phyloP scores from a whole-genome alignment of 2,329 filamentous ascomycete species.

The Colletotrichum sp. region DNA sequence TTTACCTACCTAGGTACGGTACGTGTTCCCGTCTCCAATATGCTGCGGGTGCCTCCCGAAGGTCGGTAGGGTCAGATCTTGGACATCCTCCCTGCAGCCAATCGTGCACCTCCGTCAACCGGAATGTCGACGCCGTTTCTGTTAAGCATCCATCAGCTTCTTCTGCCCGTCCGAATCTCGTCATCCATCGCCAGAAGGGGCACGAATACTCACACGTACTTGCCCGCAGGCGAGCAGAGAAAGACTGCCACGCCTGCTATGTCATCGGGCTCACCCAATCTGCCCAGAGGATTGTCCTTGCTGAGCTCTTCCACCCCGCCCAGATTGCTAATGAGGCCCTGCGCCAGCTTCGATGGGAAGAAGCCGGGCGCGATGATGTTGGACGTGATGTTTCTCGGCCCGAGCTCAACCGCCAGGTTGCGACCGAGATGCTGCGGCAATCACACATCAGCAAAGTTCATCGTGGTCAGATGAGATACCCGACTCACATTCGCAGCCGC shows the following conservation, averaged over 20 bases:
- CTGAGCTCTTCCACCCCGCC: conserved; percentile 61
- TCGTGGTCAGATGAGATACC: not conserved
- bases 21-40: too few relatives aligned
- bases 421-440: conserved; percentile 56
- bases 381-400: conserved; percentile 66
- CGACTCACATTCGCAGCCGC: conserved; percentile 57
- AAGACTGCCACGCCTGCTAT: conserved; percentile 65
- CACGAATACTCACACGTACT: conserved; percentile 47
- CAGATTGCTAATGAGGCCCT: conserved; percentile 64
- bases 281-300: conserved; percentile 56
- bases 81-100: conserved; percentile 31
- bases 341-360: conserved; percentile 72
- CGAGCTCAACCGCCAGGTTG: conserved; percentile 73
- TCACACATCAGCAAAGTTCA: not conserved
- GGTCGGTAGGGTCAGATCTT: conserved; percentile 21
- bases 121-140: conserved; percentile 42
- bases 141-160: not conserved
- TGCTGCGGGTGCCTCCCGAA: too few relatives aligned
- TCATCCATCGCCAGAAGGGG: not conserved
- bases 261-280: conserved; percentile 63
- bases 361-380: conserved; percentile 74
- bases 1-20: not conserved
- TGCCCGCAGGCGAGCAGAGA: conserved; percentile 55
- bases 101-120: conserved; percentile 36
- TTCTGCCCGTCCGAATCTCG: not conserved